These are phyloP conservation scores for Karstenula rhodostoma DNA, from an alignment of 2,329 filamentous ascomycete genomes.

Conservation along the genomic window DNA sequence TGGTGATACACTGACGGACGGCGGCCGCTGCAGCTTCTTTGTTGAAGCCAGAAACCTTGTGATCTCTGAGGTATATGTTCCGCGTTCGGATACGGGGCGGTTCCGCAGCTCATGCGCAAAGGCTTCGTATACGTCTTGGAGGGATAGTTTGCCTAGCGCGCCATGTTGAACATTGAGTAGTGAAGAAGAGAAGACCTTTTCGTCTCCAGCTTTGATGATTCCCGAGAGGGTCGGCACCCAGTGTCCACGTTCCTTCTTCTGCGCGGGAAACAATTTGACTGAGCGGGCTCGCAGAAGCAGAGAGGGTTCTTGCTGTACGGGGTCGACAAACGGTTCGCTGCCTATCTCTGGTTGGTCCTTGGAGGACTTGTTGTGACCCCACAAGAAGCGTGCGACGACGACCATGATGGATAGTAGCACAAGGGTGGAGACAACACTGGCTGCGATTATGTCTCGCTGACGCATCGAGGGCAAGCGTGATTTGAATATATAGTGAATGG, in stretches of 20 bases:
- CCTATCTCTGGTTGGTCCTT: slow-evolving; percentile 23
- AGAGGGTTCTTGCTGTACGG: slow-evolving; percentile 23
- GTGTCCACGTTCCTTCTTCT: slow-evolving; percentile 27
- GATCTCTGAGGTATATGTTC: slow-evolving; percentile 33
- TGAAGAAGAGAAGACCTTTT: slow-evolving; percentile 36
- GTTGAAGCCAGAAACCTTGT: slow-evolving; percentile 31
- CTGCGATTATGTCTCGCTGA: slow-evolving; percentile 25
- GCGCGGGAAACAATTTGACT: slow-evolving; percentile 29
- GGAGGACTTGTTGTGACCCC: slow-evolving; percentile 28
- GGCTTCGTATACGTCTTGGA: slow-evolving; percentile 36
- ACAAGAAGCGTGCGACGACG: slow-evolving; percentile 37
- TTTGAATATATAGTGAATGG: slow-evolving; percentile 31
- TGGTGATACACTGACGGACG: slow-evolving; percentile 25
- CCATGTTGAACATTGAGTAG: slow-evolving; percentile 35
- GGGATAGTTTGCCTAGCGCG: slow-evolving; percentile 32
- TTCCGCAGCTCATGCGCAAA: slow-evolving; percentile 36
- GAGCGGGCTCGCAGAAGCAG: slow-evolving; percentile 26
- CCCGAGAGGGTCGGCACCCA: slow-evolving; percentile 40
- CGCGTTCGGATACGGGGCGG: slow-evolving; percentile 31
- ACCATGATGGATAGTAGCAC: slow-evolving; percentile 34
- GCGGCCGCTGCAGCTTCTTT: slow-evolving; percentile 29
- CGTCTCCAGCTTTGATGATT: slow-evolving; percentile 45
- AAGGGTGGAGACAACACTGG: slow-evolving; percentile 25
- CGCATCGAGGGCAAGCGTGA: slow-evolving; percentile 23
- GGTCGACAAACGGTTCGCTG: slow-evolving; percentile 22